These are phyloP conservation scores for Xylaria bambusicola DNA, from an alignment of 495 filamentous ascomycete genomes.

Conservation along the genomic window DNA sequence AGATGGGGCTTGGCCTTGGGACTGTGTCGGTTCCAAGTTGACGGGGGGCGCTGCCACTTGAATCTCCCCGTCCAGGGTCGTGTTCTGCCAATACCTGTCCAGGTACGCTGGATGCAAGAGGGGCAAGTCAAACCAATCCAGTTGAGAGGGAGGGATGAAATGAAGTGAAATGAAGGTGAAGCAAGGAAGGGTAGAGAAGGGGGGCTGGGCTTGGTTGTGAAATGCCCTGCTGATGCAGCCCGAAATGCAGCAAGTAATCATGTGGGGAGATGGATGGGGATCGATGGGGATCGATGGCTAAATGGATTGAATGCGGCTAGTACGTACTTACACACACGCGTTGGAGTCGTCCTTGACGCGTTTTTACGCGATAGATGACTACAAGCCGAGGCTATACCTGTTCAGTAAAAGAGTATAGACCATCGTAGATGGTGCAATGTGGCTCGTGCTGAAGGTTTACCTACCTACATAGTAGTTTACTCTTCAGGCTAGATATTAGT, in stretches of 20 bases:
- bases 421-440: too few relatives aligned
- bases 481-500: too few relatives aligned
- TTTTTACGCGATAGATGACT: conserved; percentile 13
- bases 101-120: not conserved
- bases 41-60: conserved; percentile 3
- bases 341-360: not conserved
- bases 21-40: not conserved
- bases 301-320: too few relatives aligned
- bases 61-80: conserved; percentile 2
- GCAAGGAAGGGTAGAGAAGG: not conserved
- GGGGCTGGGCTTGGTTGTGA: not conserved
- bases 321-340: too few relatives aligned
- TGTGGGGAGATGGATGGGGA: too few relatives aligned
- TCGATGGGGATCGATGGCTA: too few relatives aligned
- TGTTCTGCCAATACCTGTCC: not conserved
- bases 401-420: too few relatives aligned
- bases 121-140: too few relatives aligned
- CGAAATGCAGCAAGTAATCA: too few relatives aligned
- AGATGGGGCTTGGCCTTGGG: too few relatives aligned
- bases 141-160: too few relatives aligned
- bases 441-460: not conserved
- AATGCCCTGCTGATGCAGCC: not conserved
- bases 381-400: not conserved
- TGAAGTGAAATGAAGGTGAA: conserved; percentile 9
- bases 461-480: too few relatives aligned